A percentile compares a stretch with the other conserved stretches of the same genome.
Evolutionary conservation across 345 rosid genomes (phyloP).

Genomic region (Eucalyptus tenuipes): DNA sequence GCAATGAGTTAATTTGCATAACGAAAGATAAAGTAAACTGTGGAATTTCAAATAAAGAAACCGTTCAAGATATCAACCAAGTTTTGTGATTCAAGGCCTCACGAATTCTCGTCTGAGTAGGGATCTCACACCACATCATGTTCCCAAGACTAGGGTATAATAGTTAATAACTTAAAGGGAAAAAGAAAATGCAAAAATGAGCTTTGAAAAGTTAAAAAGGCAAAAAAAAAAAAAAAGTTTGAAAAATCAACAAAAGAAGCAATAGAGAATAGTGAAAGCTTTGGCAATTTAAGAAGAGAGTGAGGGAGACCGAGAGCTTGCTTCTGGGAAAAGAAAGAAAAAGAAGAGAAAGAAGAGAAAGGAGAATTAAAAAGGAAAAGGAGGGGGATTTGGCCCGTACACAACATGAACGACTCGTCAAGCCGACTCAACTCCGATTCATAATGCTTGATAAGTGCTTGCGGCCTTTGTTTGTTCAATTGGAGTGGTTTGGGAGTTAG

Average conservation of each 20-base stretch:
- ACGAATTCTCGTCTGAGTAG: neutral
- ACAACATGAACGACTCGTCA: rapidly evolving
- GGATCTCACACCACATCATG: neutral
- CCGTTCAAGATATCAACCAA: neutral
- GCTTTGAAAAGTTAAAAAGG: too few relatives aligned
- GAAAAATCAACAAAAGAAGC: too few relatives aligned
- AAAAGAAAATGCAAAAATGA: neutral
- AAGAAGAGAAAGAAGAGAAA: neutral
- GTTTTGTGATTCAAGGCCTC: neutral
- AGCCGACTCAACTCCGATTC: neutral
- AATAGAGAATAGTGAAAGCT: too few relatives aligned
- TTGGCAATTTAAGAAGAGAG: too few relatives aligned
- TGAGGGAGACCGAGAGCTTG: neutral
- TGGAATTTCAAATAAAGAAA: neutral
- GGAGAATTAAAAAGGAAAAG: neutral
- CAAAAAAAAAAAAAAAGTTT: too few relatives aligned
- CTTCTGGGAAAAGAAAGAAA: neutral
- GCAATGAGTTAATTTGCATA: neutral
- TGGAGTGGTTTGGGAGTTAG: neutral
- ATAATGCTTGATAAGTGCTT: neutral
- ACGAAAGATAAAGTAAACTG: neutral
- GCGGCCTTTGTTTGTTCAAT: neutral
- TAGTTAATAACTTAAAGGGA: neutral
- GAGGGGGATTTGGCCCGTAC: neutral
- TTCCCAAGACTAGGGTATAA: neutral